Percentiles rank a stretch among this genome's conserved stretches.
phyloP scores from a whole-genome alignment of 2,329 filamentous ascomycete genomes.

The Cladophialophora yegresii region DNA sequence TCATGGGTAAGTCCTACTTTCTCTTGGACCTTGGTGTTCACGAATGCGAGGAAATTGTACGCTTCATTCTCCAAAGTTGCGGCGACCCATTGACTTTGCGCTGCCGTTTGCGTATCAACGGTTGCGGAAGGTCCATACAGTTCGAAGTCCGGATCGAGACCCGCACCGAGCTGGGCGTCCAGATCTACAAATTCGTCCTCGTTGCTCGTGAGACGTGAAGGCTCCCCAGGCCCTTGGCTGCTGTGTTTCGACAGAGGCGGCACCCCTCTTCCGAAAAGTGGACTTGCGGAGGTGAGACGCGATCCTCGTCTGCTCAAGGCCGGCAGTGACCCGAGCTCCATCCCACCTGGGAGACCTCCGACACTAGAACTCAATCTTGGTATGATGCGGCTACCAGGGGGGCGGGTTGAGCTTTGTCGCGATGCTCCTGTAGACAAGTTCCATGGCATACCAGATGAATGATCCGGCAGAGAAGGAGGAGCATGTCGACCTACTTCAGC shows the following conservation, averaged over 20 bases:
- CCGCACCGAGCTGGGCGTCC: conserved; percentile 40
- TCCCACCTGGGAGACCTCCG: conserved; percentile 38
- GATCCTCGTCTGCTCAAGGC: conserved; percentile 48
- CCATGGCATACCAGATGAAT: conserved; percentile 69
- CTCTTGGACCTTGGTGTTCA: conserved; percentile 51
- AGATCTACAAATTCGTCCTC: conserved; percentile 40
- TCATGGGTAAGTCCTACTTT: conserved; percentile 33
- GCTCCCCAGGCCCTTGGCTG: conserved; percentile 20
- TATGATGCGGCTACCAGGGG: conserved; percentile 40
- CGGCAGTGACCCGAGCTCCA: conserved; percentile 36
- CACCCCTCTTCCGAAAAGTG: conserved; percentile 49
- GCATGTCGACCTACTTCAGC: conserved; percentile 64
- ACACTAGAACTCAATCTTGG: conserved; percentile 43
- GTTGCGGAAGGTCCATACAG: conserved; percentile 48
- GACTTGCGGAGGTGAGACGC: conserved; percentile 61
- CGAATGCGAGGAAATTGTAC: conserved; percentile 64
- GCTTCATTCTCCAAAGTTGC: conserved; percentile 60
- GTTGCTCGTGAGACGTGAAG: conserved; percentile 22
- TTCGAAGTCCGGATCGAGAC: conserved; percentile 44
- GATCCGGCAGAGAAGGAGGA: conserved; percentile 66
- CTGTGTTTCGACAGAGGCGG: conserved; percentile 37
- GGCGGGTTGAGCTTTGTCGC: conserved; percentile 46
- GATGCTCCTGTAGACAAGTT: conserved; percentile 59
- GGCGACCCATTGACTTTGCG: conserved; percentile 50
- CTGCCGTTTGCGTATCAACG: conserved; percentile 55